These are phyloP conservation scores for Entamoeba invadens DNA, from an alignment of 208 protist genomes.

Conservation along the genomic window DNA sequence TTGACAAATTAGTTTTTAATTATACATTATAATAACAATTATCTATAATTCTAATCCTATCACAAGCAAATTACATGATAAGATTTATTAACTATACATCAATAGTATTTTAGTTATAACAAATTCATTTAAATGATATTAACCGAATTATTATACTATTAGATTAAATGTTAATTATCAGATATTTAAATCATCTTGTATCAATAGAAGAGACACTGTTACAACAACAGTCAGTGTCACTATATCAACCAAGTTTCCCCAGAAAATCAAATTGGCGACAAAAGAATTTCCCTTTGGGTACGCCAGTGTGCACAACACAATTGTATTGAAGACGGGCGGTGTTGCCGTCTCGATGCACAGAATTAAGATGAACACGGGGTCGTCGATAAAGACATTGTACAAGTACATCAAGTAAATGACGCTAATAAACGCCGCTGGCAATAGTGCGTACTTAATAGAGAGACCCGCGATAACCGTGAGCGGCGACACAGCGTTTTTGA, in stretches of 20 bases:
- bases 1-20: too few relatives aligned
- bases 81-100: too few relatives aligned
- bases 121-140: too few relatives aligned
- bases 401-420: neutral
- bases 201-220: neutral
- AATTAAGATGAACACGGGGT: neutral
- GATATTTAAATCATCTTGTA: neutral
- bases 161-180: neutral
- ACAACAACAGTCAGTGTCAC: neutral
- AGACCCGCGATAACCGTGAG: neutral
- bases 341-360: neutral
- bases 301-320: neutral
- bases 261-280: neutral
- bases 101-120: too few relatives aligned
- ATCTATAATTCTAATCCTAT: too few relatives aligned
- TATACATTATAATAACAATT: too few relatives aligned
- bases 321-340: neutral
- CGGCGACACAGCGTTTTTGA: neutral
- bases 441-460: neutral
- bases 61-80: too few relatives aligned
- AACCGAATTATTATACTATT: too few relatives aligned
- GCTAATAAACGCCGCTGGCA: neutral
- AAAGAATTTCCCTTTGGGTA: neutral
- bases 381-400: neutral
- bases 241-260: neutral